These are phyloP conservation scores for Saccharum spontaneum DNA, from an alignment of 176 grass and related monocot species.

Conservation along the genomic window DNA sequence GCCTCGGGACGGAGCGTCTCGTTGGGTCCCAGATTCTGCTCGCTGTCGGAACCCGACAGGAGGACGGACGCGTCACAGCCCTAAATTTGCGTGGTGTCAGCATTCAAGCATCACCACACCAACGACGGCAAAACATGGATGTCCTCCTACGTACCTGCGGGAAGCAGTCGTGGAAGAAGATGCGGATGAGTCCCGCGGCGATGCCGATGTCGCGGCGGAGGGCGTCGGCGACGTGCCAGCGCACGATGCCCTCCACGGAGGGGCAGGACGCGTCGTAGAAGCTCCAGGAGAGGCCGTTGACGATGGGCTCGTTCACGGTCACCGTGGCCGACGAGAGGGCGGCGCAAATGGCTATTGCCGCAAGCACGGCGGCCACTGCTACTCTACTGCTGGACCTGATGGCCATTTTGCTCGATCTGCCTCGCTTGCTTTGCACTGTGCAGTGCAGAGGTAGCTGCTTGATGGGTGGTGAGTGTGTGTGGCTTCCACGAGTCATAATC, in stretches of 20 bases:
- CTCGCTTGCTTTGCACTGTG: too few relatives aligned
- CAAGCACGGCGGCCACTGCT: too few relatives aligned
- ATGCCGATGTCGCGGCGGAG: constrained; percentile 41
- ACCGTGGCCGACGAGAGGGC: background rate
- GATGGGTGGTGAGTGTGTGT: background rate
- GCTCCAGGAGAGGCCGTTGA: constrained; percentile 20
- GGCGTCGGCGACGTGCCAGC: background rate
- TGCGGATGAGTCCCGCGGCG: constrained; percentile 48
- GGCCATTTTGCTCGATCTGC: too few relatives aligned
- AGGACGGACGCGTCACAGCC: constrained; percentile 61
- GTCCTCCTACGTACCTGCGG: constrained; percentile 22
- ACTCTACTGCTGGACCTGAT: background rate
- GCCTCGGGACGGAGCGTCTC: constrained; percentile 36
- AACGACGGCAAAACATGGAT: background rate
- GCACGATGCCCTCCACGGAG: constrained; percentile 30
- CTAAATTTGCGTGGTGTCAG: background rate
- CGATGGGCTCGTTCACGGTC: constrained; percentile 13
- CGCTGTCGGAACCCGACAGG: constrained; percentile 20
- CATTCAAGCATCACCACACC: too few relatives aligned
- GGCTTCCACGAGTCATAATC: background rate
- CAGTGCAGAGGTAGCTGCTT: background rate
- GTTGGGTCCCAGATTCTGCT: constrained; percentile 26
- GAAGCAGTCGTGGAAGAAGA: constrained; percentile 72
- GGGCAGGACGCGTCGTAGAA: constrained; percentile 50
- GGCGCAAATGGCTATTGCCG: background rate